phyloP scores from a whole-genome alignment of 2,329 filamentous ascomycete genomes.

The Penicillium sp. region DNA sequence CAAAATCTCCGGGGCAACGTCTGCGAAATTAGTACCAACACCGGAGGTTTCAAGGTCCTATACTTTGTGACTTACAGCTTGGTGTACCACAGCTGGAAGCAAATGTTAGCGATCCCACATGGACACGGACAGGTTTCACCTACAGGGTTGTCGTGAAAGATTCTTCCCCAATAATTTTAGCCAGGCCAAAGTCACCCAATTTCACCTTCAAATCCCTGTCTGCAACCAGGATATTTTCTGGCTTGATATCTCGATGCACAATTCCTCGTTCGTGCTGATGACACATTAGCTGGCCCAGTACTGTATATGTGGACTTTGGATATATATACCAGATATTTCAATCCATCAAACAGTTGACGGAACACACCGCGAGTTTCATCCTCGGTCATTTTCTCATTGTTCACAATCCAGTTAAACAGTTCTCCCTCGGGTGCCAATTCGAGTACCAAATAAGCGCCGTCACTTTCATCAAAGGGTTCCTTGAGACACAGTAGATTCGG shows the following conservation, averaged over 20 bases:
- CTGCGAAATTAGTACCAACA: conserved; percentile 36
- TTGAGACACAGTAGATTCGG: conserved; percentile 90
- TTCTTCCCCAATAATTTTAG: conserved; percentile 97
- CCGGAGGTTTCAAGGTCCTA: not conserved
- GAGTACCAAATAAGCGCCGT: conserved; percentile 86
- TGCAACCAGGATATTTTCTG: conserved; percentile 88
- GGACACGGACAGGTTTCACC: conserved; percentile 27
- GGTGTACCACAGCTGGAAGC: conserved; percentile 74
- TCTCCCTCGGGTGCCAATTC: conserved; percentile 92
- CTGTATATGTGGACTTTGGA: not conserved
- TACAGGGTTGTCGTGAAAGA: conserved; percentile 94
- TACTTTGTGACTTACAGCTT: conserved; percentile 59
- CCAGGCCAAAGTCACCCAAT: conserved; percentile 91
- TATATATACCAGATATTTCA: conserved; percentile 85
- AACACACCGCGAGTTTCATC: conserved; percentile 83
- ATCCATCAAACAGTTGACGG: conserved; percentile 83
- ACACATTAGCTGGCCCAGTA: conserved; percentile 1
- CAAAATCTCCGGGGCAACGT: conserved; percentile 94
- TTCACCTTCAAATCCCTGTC: conserved; percentile 86
- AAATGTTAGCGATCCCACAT: conserved; percentile 24
- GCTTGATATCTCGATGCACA: conserved; percentile 96
- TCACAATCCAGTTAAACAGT: conserved; percentile 91
- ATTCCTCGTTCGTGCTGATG: conserved; percentile 92
- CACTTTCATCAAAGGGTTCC: conserved; percentile 88
- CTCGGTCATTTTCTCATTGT: conserved; percentile 85